A percentile compares a stretch with the other conserved stretches of the same genome.
Conservation (phyloP, 345 rosid species). For the Capsella bursapastoris region DNA sequence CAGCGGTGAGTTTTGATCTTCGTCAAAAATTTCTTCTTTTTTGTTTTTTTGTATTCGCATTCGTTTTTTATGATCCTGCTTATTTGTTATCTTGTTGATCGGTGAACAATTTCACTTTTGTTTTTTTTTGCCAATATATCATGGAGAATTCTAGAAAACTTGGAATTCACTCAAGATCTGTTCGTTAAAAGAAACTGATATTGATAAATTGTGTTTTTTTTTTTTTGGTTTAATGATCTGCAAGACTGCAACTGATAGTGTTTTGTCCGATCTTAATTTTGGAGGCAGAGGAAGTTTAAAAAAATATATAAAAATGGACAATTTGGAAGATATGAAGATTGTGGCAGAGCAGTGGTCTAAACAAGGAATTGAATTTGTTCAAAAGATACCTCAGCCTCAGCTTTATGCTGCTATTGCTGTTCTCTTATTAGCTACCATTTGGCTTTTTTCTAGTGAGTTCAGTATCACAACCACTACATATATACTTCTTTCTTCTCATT, state of each 20-base stretch:
- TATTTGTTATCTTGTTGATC: background rate
- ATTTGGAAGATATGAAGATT: slow-evolving; percentile 60
- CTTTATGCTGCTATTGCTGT: slow-evolving; percentile 66
- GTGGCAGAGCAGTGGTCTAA: slow-evolving; percentile 55
- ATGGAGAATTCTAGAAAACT: background rate
- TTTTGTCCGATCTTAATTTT: background rate
- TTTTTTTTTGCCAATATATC: background rate
- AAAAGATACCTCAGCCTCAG: slow-evolving; percentile 63
- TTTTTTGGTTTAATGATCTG: background rate
- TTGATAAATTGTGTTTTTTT: no score
- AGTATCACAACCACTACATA: no score
- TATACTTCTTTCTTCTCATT: slow-evolving; percentile 7
- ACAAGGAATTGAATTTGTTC: slow-evolving; percentile 55
- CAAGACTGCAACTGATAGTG: background rate
- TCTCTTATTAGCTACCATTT: slow-evolving; percentile 53
- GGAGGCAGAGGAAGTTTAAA: slow-evolving; percentile 9
- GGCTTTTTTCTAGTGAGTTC: slow-evolving; percentile 60
- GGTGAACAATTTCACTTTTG: background rate
- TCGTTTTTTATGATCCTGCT: background rate
- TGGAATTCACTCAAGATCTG: background rate
- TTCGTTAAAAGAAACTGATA: background rate
- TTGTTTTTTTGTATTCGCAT: no score
- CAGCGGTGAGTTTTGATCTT: slow-evolving; percentile 22
- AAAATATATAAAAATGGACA: slow-evolving; percentile 51
- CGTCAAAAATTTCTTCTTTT: background rate